Conservation (phyloP, 345 rosid genomes). For the Populus simonii region DNA sequence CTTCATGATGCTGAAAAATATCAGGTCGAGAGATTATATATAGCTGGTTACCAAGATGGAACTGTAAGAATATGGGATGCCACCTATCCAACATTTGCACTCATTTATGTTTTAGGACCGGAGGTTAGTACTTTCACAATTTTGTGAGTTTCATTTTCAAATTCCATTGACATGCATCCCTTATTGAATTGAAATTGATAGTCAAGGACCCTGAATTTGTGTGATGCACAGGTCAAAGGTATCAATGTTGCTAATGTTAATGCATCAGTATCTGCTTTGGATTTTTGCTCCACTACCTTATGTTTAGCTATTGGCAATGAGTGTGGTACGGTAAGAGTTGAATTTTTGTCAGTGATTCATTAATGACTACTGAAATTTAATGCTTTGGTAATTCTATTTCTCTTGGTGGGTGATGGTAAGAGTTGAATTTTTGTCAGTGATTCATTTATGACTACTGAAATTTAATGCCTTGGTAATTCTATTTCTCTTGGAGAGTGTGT, state of each 20-base stretch:
- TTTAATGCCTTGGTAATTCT: constrained; percentile 22
- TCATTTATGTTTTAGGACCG: constrained; percentile 17
- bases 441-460: neutral
- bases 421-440: constrained; percentile 20
- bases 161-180: neutral
- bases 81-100: constrained; percentile 24
- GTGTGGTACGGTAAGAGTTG: constrained; percentile 34
- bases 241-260: constrained; percentile 2
- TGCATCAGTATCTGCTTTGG: constrained; percentile 26
- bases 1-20: constrained; percentile 17
- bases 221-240: constrained; percentile 18
- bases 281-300: constrained; percentile 20
- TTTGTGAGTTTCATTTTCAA: constrained; percentile 17
- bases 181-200: constrained; percentile 7
- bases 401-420: constrained; percentile 30
- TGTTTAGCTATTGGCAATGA: constrained; percentile 34
- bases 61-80: constrained; percentile 31
- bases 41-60: constrained; percentile 33
- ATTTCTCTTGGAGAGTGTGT: constrained; percentile 24
- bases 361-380: constrained; percentile 1
- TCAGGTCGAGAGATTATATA: constrained; percentile 27
- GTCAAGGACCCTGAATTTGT: constrained; percentile 1
- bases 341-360: constrained; percentile 11
- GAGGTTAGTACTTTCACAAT: constrained; percentile 22
- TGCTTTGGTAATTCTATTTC: constrained; percentile 23